These are phyloP conservation scores for Mrakia gelida DNA, from an alignment of 768 basidiomycete species.

Conservation along the genomic window DNA sequence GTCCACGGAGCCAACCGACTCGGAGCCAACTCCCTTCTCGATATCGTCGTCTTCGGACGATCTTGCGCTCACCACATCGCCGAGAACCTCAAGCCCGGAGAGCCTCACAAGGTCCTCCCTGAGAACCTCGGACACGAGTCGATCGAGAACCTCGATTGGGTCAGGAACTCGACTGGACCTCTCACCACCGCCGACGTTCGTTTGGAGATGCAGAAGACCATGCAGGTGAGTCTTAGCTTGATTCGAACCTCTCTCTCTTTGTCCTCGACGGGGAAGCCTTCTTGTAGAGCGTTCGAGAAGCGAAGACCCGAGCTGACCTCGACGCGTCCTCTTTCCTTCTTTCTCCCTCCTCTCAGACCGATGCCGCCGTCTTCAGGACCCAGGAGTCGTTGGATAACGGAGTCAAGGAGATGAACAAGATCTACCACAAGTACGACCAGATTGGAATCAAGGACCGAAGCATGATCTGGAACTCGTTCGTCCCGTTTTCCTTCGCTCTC, in stretches of 20 bases:
- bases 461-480: conserved; percentile 99
- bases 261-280: background rate
- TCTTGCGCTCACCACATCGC: conserved; percentile 98
- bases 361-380: conserved; percentile 96
- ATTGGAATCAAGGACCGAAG: conserved; percentile 96
- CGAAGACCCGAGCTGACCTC: background rate
- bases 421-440: conserved; percentile 83
- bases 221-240: conserved; percentile 54
- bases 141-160: conserved; percentile 79
- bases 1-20: conserved; percentile 99
- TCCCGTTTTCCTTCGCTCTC: conserved; percentile 32
- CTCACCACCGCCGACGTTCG: conserved; percentile 85
- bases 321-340: background rate
- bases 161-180: conserved; percentile 70
- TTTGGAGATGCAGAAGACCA: conserved; percentile 96
- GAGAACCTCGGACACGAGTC: conserved; percentile 78
- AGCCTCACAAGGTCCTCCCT: conserved; percentile 80
- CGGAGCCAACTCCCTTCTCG: conserved; percentile 96
- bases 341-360: conserved; percentile 46
- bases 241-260: background rate
- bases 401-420: conserved; percentile 74
- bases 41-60: conserved; percentile 98
- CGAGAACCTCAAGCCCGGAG: conserved; percentile 81
- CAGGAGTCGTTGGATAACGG: conserved; percentile 87
- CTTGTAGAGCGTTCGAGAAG: background rate